Conservation (phyloP, 1,139 yeast genomes). For the Kodamaea plutei region DNA sequence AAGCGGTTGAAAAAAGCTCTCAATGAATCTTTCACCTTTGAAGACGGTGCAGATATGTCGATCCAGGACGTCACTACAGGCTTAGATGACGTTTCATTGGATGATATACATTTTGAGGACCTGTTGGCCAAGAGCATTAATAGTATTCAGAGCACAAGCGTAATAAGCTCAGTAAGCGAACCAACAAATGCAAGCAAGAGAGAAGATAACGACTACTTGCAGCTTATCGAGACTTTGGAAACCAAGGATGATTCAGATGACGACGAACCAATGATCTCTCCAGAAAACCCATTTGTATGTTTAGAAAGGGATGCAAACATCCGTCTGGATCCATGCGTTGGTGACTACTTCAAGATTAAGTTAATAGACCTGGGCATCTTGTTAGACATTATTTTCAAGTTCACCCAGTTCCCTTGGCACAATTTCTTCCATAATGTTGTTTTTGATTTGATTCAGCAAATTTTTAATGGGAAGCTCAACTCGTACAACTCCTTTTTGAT, state of each 20-base stretch:
- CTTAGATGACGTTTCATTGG: slow-evolving; percentile 37
- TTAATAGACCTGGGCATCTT: slow-evolving; percentile 40
- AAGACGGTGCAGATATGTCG: slow-evolving; percentile 9
- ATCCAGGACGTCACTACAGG: slow-evolving; percentile 32
- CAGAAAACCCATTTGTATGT: slow-evolving; percentile 48
- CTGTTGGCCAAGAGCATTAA: too few relatives aligned
- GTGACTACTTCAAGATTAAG: slow-evolving; percentile 43
- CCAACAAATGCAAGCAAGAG: slow-evolving; percentile 1
- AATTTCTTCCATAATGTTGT: slow-evolving; percentile 50
- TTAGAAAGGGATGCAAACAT: slow-evolving; percentile 30
- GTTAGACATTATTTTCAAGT: slow-evolving; percentile 30
- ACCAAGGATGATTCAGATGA: slow-evolving; percentile 38
- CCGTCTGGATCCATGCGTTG: slow-evolving; percentile 36
- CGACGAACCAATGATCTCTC: slow-evolving; percentile 44
- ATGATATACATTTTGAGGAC: slow-evolving; percentile 25
- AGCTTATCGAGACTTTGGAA: slow-evolving; percentile 7
- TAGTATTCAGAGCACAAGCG: too few relatives aligned
- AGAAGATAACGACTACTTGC: slow-evolving; percentile 7
- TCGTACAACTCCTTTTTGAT: slow-evolving; percentile 47
- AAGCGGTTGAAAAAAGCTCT: slow-evolving; percentile 33
- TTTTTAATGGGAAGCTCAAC: slow-evolving; percentile 46
- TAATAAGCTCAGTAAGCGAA: too few relatives aligned
- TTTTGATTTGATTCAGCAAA: slow-evolving; percentile 46
- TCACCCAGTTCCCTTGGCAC: slow-evolving; percentile 44
- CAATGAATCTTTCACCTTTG: slow-evolving; percentile 21